phyloP scores from a whole-genome alignment of 2,329 filamentous ascomycete genomes.

The Aspergillus calidoustus region DNA sequence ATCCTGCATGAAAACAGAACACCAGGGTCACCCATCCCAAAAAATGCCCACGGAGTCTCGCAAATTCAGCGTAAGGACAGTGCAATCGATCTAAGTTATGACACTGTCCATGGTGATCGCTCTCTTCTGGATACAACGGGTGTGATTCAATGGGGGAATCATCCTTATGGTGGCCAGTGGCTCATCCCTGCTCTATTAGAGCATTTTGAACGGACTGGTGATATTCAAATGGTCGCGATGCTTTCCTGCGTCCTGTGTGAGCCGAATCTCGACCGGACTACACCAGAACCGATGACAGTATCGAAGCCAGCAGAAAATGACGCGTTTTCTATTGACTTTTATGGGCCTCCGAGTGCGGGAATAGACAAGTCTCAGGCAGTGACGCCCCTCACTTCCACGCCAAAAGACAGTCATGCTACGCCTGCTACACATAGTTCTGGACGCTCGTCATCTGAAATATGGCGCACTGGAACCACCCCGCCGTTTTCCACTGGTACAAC shows the following conservation, averaged over 20 bases:
- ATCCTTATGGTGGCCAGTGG: conserved; percentile 60
- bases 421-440: conserved; percentile 51
- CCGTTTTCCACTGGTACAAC: conserved; percentile 59
- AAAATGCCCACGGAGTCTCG: conserved; percentile 67
- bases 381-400: conserved; percentile 38
- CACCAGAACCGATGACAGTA: conserved; percentile 28
- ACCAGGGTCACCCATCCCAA: conserved; percentile 66
- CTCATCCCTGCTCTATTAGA: conserved; percentile 62
- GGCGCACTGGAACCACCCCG: conserved; percentile 55
- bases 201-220: conserved; percentile 64
- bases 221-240: conserved; percentile 70
- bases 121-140: conserved; percentile 43
- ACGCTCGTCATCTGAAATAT: conserved; percentile 56
- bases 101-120: conserved; percentile 38
- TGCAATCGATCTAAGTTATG: conserved; percentile 37
- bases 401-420: conserved; percentile 37
- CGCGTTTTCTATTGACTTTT: conserved; percentile 54
- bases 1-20: conserved; percentile 78
- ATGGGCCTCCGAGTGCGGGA: conserved; percentile 47
- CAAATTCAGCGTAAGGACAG: conserved; percentile 46
- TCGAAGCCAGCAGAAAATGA: conserved; percentile 50
- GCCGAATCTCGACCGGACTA: conserved; percentile 48
- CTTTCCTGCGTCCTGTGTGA: conserved; percentile 64
- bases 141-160: conserved; percentile 60
- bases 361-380: conserved; percentile 48